Evolutionary conservation across 2,329 filamentous ascomycete species (phyloP), one percentile per base, ranked within the genome.

Genomic region (Monilinia fructicola): DNA sequence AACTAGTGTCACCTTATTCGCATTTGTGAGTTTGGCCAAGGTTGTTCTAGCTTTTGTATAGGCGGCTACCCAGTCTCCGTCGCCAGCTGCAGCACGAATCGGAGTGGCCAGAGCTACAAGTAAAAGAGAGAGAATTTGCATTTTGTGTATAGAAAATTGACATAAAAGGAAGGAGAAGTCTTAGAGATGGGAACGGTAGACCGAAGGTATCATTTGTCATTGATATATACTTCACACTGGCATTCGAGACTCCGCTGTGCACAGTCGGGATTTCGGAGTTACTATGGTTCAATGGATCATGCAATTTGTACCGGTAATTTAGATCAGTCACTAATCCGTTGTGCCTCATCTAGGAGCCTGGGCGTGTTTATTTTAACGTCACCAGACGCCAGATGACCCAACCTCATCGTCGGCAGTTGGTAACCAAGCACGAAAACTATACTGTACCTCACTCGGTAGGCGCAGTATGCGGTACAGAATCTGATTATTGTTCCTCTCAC

Each of bases 1-100:
- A 4, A 91, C 92, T 67, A 95, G 83, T 73, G 89, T 90, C 73
- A 94, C 84, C 78, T 95, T 96, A 76, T 95, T 91, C 3, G 85
- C 79, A 55, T 91, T 81, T 14, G 86, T 90, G 81, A 96, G 88
- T 74, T 86, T 84, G 44, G 82, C 81, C 4, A 96, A 84, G 68
- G 93, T 78, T 5, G 83, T 79, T 18, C 86, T 83, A 0, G 91
- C 91, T 75, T 91, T 91, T 55, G 80, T 77, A 76, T 93, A 92
- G 65, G 89, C 90, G 14, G 87, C 81, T 31, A 81, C 81, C 91
- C 91, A 95, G 56, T 78, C 72, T 14, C 73, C 73, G 46, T 72
- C 70, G 23, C 71, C 70, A 28, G 67, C 66, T 5, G 69, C 61
- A 7, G 67, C 69, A 28, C 67, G 55, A 16, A 68, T 50, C 6